Evolutionary conservation across 2,329 filamentous ascomycete species (phyloP), one percentile per base, ranked within the genome.

Genomic region (Mycogone perniciosa): DNA sequence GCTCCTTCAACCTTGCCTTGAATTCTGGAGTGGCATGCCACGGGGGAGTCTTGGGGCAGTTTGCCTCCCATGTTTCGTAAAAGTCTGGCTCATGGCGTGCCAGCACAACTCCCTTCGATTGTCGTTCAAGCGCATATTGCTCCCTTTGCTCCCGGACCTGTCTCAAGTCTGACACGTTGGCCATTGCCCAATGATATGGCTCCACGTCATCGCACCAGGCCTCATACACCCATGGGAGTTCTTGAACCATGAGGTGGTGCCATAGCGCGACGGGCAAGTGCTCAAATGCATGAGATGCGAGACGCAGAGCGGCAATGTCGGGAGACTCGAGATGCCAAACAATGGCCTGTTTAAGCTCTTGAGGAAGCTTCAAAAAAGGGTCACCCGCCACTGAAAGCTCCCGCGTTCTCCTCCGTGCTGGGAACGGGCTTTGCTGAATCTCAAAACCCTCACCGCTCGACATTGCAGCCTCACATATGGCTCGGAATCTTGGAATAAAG

Each of bases 211-310:
- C 50, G 27, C 45, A 44, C 50, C 50, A 49, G 7, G 50, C 50
- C 35, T 52, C 50, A 35, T 52, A 52, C n/a, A 52, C 34, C 46
- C 46, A 52, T 1, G 46, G 46, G 33, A 44, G 43, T 10, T 52
- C 50, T 6, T 46, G 38, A 1, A 44, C 27, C 26, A 52, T 30
- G 4, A 52, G 27, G 5, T 31, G 31, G 30, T 44, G 46, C 50
- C 50, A 52, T 6, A 52, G 6, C 9, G 40, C 31, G 10, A 52
- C 49, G 7, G 50, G 50, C 6, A 52, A 40, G 27, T 52, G 50
- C 7, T 40, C 33, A 10, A 52, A 52, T 2, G 50, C 50, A 8
- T 34, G 27, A 5, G 50, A 52, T 7, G 50, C 40, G 13, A 49
- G 20, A 2, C 50, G 46, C 9, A 52, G 31, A 9, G 37, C 42